Base-by-base conservation (phyloP, 2,329 filamentous ascomycete species). In the Beauveria caledonica region DNA sequence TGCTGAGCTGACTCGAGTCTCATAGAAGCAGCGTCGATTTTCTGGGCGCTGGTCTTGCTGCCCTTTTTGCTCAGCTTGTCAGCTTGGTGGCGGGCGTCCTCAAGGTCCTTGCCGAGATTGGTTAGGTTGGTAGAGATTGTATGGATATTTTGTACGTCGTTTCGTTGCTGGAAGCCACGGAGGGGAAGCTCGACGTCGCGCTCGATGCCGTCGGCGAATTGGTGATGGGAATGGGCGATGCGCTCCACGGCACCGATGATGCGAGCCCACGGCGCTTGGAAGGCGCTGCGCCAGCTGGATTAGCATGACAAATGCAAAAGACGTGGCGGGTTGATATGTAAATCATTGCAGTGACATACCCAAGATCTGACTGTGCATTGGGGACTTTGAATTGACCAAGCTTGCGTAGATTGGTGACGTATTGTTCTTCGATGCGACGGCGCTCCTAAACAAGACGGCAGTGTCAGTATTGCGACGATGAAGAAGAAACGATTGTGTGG, bases 181-280 rank as follows among this genome's bases (percentile, higher is more conserved):
- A 99, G 77, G 1, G 93, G 89, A 13, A 80, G 79, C 73, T 97
- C 94, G 68, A 97, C 89, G 71, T 97, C 93, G 65, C 86, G 84
- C 66, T 96, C 91, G 72, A 99, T 89, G 69, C 88, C 88, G 64
- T 86, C 80, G 62, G 91, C 87, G 63, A 97, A 86, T 40, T 84
- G 80, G 68, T 90, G 85, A 75, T 99, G 94, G 29, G 92, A 91
- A 63, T 87, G 83, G 62, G 94, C 93, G 64, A 95, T 84, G 62
- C 86, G 81, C 66, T 94, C 89, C 69, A 90, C 87, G 48, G 92
- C 87, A 67, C 84, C 83, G 63, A 95, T 79, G 65, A 99, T 89
- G 71, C 88, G 90, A 72, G 89, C 87, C 94, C 94, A 99, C 70
- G 94, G 90, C 60, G 85, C 79, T 66, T 92, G 87, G 72, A 99